These are phyloP conservation scores for Lipomyces sp. DNA, from an alignment of 805 yeast genomes.

Conservation along the genomic window DNA sequence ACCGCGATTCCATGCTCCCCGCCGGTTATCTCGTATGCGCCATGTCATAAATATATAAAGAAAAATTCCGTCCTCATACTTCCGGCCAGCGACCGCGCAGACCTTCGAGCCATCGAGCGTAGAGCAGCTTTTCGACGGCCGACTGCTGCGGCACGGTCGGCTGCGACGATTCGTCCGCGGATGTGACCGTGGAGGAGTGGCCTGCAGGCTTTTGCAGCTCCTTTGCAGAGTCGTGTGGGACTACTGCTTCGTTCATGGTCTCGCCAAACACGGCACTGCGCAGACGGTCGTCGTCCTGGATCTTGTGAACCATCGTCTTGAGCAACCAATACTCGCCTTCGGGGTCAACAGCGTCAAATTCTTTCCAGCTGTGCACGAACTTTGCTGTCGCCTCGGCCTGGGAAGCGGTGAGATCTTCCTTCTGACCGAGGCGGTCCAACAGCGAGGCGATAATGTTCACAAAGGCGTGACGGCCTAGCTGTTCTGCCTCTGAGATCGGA, in stretches of 20 bases:
- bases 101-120: slow-evolving; percentile 31
- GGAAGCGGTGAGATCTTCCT: background rate
- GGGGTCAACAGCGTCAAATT: slow-evolving; percentile 25
- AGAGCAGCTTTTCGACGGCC: slow-evolving; percentile 28
- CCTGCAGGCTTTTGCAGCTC: background rate
- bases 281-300: slow-evolving; percentile 3
- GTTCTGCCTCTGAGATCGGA: slow-evolving; percentile 4
- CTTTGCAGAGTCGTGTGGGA: too few relatives aligned
- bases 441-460: slow-evolving; percentile 5
- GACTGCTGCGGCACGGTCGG: slow-evolving; percentile 19
- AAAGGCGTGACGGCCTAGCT: slow-evolving; percentile 5
- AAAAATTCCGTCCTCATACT: too few relatives aligned
- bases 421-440: slow-evolving; percentile 2
- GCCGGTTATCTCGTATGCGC: too few relatives aligned
- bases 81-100: slow-evolving; percentile 28
- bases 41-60: too few relatives aligned
- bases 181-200: background rate
- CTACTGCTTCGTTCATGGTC: too few relatives aligned
- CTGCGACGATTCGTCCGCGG: background rate
- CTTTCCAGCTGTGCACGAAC: slow-evolving; percentile 22
- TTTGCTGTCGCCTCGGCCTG: slow-evolving; percentile 16
- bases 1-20: too few relatives aligned
- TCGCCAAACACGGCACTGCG: background rate
- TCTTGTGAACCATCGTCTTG: slow-evolving; percentile 4
- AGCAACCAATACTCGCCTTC: slow-evolving; percentile 15